These are phyloP conservation scores for Tillandsia leiboldiana DNA, from an alignment of 176 grass and related monocot genomes.

Conservation along the genomic window DNA sequence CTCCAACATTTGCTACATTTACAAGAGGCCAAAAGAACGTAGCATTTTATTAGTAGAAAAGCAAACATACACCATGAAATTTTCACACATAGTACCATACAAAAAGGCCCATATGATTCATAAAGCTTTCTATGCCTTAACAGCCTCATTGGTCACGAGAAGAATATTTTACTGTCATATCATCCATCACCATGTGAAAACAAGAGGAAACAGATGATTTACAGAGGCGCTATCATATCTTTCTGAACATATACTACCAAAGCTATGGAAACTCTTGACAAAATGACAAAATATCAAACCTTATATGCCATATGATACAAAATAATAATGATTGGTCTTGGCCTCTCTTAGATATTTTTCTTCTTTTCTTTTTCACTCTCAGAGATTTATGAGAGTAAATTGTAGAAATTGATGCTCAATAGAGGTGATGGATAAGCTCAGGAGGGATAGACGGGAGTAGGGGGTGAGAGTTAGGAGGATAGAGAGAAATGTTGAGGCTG, in stretches of 20 bases:
- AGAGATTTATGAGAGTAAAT: too few relatives aligned
- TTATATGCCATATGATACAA: not conserved
- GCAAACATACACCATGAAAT: not conserved
- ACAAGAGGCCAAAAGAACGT: not conserved
- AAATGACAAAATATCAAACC: not conserved
- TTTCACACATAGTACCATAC: not conserved
- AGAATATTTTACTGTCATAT: slow-evolving; percentile 9
- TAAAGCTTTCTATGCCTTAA: not conserved
- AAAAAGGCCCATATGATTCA: slow-evolving; percentile 1
- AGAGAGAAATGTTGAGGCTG: not conserved
- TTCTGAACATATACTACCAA: not conserved
- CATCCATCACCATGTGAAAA: not conserved
- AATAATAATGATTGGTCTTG: not conserved
- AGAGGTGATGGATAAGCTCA: slow-evolving; percentile 26
- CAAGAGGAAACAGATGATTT: not conserved
- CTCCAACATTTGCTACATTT: not conserved
- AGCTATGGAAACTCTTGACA: not conserved
- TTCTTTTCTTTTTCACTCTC: too few relatives aligned
- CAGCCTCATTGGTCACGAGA: slow-evolving; percentile 10
- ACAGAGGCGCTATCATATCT: not conserved
- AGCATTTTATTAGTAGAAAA: not conserved
- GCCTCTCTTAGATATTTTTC: not conserved
- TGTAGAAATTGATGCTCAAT: not conserved
- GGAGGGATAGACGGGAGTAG: slow-evolving; percentile 41
- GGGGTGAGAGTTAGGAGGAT: not conserved